Evolutionary conservation across 495 filamentous ascomycete genomes (phyloP).

Genomic region (Neurospora cerealis): DNA sequence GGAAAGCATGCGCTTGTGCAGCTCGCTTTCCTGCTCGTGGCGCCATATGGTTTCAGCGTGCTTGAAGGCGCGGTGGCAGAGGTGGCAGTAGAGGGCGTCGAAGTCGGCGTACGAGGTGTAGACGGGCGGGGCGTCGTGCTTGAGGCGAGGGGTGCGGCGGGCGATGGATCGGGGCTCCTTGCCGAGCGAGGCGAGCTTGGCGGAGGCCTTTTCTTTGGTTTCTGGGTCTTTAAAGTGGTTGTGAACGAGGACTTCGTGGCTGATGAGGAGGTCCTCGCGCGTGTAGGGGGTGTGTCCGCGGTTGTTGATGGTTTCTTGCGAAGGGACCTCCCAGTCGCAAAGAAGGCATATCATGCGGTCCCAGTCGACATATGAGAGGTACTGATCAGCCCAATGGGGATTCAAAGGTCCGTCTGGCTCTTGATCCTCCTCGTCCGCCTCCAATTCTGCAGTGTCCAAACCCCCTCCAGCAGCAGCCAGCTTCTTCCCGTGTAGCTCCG

Average conservation of each 20-base stretch:
- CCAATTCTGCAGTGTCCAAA: neutral
- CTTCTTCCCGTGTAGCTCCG: conserved; percentile 61
- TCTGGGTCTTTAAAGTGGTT: conserved; percentile 21
- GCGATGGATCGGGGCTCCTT: conserved; percentile 15
- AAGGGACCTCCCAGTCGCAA: conserved; percentile 21
- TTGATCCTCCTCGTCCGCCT: conserved; percentile 9
- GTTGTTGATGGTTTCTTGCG: conserved; percentile 11
- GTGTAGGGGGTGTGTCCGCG: conserved; percentile 12
- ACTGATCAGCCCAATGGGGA: conserved; percentile 16
- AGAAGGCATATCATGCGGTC: conserved; percentile 21
- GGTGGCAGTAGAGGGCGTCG: conserved; percentile 61
- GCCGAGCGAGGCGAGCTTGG: conserved; percentile 18
- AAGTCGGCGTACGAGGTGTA: conserved; percentile 57
- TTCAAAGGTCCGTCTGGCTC: conserved; percentile 9
- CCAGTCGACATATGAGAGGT: conserved; percentile 26
- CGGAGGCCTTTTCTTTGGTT: conserved; percentile 20
- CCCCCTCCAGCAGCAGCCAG: conserved; percentile 1
- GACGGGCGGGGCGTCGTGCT: conserved; percentile 13
- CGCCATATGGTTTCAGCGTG: conserved; percentile 55
- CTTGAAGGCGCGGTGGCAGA: conserved; percentile 70
- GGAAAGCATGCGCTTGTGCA: conserved; percentile 63
- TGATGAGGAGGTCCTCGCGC: conserved; percentile 19
- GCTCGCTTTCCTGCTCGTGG: conserved; percentile 66
- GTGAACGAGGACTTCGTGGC: conserved; percentile 22
- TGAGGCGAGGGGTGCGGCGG: conserved; percentile 17